These are phyloP conservation scores for Shiraia sp. DNA, from an alignment of 2,329 filamentous ascomycete genomes.

Conservation along the genomic window DNA sequence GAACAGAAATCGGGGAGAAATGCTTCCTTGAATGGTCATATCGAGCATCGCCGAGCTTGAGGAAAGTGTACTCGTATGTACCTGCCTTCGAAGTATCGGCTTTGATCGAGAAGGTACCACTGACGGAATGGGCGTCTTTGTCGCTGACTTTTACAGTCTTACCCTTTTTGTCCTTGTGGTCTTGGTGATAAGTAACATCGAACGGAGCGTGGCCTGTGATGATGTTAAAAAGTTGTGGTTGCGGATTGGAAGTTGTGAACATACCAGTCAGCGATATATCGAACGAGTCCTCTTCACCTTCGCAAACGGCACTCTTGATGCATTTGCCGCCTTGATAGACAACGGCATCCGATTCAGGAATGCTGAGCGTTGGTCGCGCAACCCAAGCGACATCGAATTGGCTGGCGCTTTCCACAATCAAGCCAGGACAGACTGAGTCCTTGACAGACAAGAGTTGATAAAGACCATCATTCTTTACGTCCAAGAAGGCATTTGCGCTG, in stretches of 20 bases:
- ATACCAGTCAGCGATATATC: slow-evolving; percentile 78
- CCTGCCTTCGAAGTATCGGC: slow-evolving; percentile 87
- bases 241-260: slow-evolving; percentile 22
- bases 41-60: slow-evolving; percentile 78
- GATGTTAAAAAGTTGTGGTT: slow-evolving; percentile 22
- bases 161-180: slow-evolving; percentile 68
- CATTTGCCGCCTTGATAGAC: slow-evolving; percentile 58
- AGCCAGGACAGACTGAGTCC: slow-evolving; percentile 81
- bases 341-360: slow-evolving; percentile 67
- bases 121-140: slow-evolving; percentile 75
- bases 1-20: slow-evolving; percentile 69
- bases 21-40: slow-evolving; percentile 74
- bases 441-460: slow-evolving; percentile 80
- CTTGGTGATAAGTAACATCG: slow-evolving; percentile 78
- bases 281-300: slow-evolving; percentile 89
- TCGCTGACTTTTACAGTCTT: slow-evolving; percentile 61
- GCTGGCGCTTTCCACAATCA: slow-evolving; percentile 73
- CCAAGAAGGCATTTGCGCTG: slow-evolving; percentile 68
- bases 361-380: slow-evolving; percentile 71
- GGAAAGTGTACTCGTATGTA: slow-evolving; percentile 83
- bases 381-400: slow-evolving; percentile 85
- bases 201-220: slow-evolving; percentile 74
- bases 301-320: slow-evolving; percentile 82
- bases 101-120: slow-evolving; percentile 75
- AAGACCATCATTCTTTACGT: slow-evolving; percentile 68